Base-by-base conservation (phyloP, 176 grass and related monocot genomes). In the Cymbopogon citratus region DNA sequence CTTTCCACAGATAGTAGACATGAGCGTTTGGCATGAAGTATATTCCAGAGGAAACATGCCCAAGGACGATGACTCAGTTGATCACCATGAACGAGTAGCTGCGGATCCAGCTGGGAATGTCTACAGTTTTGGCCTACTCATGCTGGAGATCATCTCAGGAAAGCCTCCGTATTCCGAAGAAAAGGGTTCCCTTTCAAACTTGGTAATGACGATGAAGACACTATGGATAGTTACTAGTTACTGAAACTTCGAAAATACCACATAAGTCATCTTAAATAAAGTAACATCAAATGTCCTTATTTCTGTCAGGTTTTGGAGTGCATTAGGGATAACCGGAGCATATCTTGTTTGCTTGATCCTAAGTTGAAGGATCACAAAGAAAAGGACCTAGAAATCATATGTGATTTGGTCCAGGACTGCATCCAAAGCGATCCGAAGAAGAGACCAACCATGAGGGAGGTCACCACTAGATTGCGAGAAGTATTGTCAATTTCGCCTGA, bases 131-230 rank as follows among this genome's bases (percentile, higher is more conserved):
- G 96, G 96, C 82, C 49, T 91, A 52, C 75, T 99, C 77, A 71
- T 99, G 81, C 86, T 99, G 49, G 96, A 99, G 88, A 92, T 99
- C 46, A 89, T 99, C 80, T 99, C 96, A 77, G 92, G 93, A 87
- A 95, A 90, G 80, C 80, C 87, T 60, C 87, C 74, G n/a, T 85
- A 93, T 82, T 87, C 83, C 6, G 57, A 89, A 89, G 74, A 97
- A 29, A 78, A 91, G 60, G 88, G 80, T 66, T 87, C 90, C 36
- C 89, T 99, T 70, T 18, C 69, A 7, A 91, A 93, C 77, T 70
- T 88, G 93, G 96, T 99, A 95, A 90, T 36, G 26, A 34, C 1
- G 14, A 64, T 13, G 35, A 80, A 87, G 24, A 71, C 12, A 69
- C 13, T 40, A 78, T 71, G 25, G 13, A 43, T 44, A 80, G 54